A percentile compares a stretch with the other conserved stretches of the same genome.
Evolutionary conservation across 371 early-diverging fungal genomes (phyloP).

Genomic region (Apophysomyces trapeziformis): DNA sequence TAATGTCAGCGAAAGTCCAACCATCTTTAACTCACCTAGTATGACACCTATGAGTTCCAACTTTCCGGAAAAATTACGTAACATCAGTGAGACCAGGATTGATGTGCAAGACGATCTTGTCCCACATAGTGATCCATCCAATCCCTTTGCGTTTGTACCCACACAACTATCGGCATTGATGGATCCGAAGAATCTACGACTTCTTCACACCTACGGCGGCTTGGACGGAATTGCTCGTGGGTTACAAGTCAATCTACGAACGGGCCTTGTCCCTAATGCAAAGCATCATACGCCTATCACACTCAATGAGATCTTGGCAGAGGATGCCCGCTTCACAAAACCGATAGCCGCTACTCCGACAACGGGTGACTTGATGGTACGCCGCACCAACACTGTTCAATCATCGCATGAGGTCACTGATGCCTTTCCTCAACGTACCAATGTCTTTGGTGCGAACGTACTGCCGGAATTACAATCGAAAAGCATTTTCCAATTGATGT

Average conservation of each 20-base stretch:
- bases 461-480: constrained; percentile 72
- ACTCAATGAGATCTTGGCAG: constrained; percentile 25
- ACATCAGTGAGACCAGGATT: not conserved
- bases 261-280: constrained; percentile 47
- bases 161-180: constrained; percentile 53
- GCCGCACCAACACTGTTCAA: not conserved
- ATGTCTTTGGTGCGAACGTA: constrained; percentile 67
- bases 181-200: constrained; percentile 62
- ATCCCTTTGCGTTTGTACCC: constrained; percentile 59
- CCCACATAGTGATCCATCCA: constrained; percentile 46
- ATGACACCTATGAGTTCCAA: constrained; percentile 2
- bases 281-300: constrained; percentile 22
- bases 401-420: constrained; percentile 2
- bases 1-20: constrained; percentile 1
- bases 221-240: constrained; percentile 57
- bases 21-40: not conserved
- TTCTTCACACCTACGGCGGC: constrained; percentile 54
- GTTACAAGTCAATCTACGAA: constrained; percentile 51
- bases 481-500: constrained; percentile 72
- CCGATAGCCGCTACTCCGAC: too few species aligned
- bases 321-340: not conserved
- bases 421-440: constrained; percentile 39
- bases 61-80: not conserved
- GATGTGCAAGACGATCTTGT: constrained; percentile 1
- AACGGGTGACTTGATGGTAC: not conserved